Evolutionary conservation across 768 basidiomycete species (phyloP), one percentile per base, ranked within the genome.

Genomic region (Naganishia randhawae): DNA sequence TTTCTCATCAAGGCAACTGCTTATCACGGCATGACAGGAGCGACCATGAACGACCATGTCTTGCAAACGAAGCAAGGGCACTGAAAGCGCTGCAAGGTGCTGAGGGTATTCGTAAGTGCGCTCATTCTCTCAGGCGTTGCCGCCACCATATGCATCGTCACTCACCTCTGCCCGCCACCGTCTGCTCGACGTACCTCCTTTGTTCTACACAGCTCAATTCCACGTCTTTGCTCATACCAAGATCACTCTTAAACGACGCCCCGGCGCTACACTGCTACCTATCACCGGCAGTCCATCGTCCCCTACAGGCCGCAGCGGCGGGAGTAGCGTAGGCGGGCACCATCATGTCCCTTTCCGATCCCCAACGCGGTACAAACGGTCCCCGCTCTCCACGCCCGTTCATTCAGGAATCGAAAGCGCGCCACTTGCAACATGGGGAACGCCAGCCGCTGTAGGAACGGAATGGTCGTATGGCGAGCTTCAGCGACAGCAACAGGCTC

Each of bases 41-140:
- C 50, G 33, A 67, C 13, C 22, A 45, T 37, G 55, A 50, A 5
- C 55, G 45, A 2, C 41, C 67, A 1, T 68, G 29, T 22, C 50
- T 68, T 19, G 42, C 42, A 16, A 42, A 66, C 25, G 69, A 69
- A 32, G 69, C 69, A 7, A 11, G 54, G 13, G 42, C 65, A 7
- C 50, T 69, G 6, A 65, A 63, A 13, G 48, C 48, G n/a, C 51
- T 69, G 22, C 69, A 69, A 32, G 69, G 69, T 19, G 64, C 51
- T 31, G 63, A 63, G 25, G 64, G 64, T 4, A 69, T 69, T 16
- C 69, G 69, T 69, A 45, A 55, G 69, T 37, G 14, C 31, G n/a
- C n/a, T n/a, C n/a, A n/a, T n/a, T 9, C 27, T 17, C 22, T 22
- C 48, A 52, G 27, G 25, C n/a, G 3, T 3, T n/a, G 6, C 25